A percentile compares a stretch with the other conserved stretches of the same genome.
phyloP scores from a whole-genome alignment of 805 yeast genomes.

The Yarrowia alimentaria region DNA sequence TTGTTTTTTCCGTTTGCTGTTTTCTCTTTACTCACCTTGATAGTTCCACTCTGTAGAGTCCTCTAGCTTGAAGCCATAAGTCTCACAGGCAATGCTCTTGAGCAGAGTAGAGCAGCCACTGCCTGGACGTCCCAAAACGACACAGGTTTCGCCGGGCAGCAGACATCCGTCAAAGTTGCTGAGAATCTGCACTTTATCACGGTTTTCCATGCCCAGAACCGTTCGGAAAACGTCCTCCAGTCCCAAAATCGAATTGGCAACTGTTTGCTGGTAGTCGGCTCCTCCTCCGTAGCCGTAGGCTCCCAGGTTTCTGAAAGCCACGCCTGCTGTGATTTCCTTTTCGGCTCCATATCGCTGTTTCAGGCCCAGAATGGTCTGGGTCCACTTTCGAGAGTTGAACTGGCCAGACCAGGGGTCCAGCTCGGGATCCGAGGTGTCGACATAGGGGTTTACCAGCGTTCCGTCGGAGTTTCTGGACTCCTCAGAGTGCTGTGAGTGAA shows the following conservation, averaged over 20 bases:
- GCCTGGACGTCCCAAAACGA: slow-evolving; percentile 73
- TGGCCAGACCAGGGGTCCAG: slow-evolving; percentile 59
- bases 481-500: slow-evolving; percentile 14
- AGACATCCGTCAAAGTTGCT: slow-evolving; percentile 57
- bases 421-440: slow-evolving; percentile 42
- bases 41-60: slow-evolving; percentile 51
- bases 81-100: slow-evolving; percentile 45
- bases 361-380: slow-evolving; percentile 55
- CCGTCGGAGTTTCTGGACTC: slow-evolving; percentile 8
- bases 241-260: slow-evolving; percentile 45
- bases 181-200: slow-evolving; percentile 43
- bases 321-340: slow-evolving; percentile 58
- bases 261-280: slow-evolving; percentile 66
- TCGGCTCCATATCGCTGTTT: slow-evolving; percentile 57
- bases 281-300: slow-evolving; percentile 64
- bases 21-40: slow-evolving; percentile 17
- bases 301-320: slow-evolving; percentile 56
- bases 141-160: slow-evolving; percentile 62
- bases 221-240: slow-evolving; percentile 30
- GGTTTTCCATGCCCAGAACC: no score
- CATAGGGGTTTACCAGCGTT: slow-evolving; percentile 34
- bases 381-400: slow-evolving; percentile 63
- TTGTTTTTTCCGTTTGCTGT: no score
- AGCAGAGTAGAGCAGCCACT: slow-evolving; percentile 70
- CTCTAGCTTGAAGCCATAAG: slow-evolving; percentile 57